These are phyloP conservation scores for Gossypium bickii DNA, from an alignment of 345 rosid species.

Conservation along the genomic window DNA sequence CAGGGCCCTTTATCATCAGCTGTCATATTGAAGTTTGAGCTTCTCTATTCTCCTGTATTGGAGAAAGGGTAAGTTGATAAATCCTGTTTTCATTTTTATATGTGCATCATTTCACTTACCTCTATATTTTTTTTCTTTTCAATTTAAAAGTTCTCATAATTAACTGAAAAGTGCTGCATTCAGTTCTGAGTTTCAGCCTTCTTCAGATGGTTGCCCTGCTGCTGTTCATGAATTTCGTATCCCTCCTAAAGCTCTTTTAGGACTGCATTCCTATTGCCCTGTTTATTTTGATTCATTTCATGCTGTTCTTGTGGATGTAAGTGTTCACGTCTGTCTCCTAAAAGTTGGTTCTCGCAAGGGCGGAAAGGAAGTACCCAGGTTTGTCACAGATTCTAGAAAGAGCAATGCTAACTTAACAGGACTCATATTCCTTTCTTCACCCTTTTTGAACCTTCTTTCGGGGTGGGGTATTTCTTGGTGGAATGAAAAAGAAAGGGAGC, in stretches of 20 bases:
- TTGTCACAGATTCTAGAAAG: conserved; percentile 31
- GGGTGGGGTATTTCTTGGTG: not conserved
- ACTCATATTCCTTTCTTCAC: not conserved
- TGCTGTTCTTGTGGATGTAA: conserved; percentile 76
- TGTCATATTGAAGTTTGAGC: conserved; percentile 88
- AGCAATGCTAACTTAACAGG: not conserved
- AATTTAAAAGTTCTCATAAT: conserved; percentile 6
- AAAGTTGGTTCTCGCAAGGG: conserved; percentile 48
- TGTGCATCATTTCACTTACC: conserved; percentile 2
- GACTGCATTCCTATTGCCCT: conserved; percentile 93
- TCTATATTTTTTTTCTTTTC: not conserved
- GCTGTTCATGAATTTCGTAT: conserved; percentile 84
- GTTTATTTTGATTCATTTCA: conserved; percentile 86
- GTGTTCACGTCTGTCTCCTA: conserved; percentile 64
- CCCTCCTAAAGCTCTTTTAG: conserved; percentile 87
- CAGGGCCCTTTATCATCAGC: conserved; percentile 76
- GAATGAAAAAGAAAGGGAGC: not conserved
- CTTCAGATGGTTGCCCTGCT: conserved; percentile 54
- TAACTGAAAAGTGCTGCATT: conserved; percentile 17
- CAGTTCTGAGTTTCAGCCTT: conserved; percentile 52
- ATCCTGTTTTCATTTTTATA: not conserved
- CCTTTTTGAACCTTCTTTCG: conserved; percentile 2
- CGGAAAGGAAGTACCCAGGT: conserved; percentile 55
- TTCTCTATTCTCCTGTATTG: conserved; percentile 61
- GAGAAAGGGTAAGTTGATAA: conserved; percentile 48